These are phyloP conservation scores for Lolium perenne DNA, from an alignment of 176 grass and related monocot genomes.

Conservation along the genomic window DNA sequence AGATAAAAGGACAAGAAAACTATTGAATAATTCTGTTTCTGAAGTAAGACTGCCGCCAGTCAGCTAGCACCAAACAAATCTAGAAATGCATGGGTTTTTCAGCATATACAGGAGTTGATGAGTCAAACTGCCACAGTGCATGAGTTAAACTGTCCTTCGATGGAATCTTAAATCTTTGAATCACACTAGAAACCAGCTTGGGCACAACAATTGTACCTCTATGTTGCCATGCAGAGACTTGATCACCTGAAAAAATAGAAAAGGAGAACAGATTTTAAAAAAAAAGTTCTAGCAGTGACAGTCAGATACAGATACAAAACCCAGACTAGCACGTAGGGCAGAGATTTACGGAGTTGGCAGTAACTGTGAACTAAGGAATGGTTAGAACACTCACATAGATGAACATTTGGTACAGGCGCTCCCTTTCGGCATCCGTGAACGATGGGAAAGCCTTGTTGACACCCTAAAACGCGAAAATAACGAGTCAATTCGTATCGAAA, in stretches of 20 bases:
- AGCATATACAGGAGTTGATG: not conserved
- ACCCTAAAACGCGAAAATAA: slow-evolving; percentile 47
- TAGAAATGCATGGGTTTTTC: not conserved
- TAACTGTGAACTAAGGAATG: not conserved
- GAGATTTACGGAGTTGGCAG: not conserved
- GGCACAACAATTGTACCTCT: slow-evolving; percentile 45
- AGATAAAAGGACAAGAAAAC: not conserved
- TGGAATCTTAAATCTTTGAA: not conserved
- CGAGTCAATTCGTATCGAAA: not conserved
- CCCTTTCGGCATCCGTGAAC: slow-evolving; percentile 58
- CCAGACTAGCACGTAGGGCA: not conserved
- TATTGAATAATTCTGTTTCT: slow-evolving; percentile 4
- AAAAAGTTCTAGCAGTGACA: not conserved
- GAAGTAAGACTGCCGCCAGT: slow-evolving; percentile 6
- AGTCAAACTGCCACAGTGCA: not conserved
- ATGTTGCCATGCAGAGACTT: slow-evolving; percentile 60
- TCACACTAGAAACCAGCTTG: slow-evolving; percentile 12
- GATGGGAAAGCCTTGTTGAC: slow-evolving; percentile 58
- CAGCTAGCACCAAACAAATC: not conserved
- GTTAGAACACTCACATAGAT: slow-evolving; percentile 43
- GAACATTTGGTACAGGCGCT: slow-evolving; percentile 58
- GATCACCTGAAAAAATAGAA: slow-evolving; percentile 51
- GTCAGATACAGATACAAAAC: not conserved
- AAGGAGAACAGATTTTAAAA: not conserved
- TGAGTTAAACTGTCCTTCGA: not conserved